phyloP scores from a whole-genome alignment of 257 asterid genomes.

The Fraxinus americana region DNA sequence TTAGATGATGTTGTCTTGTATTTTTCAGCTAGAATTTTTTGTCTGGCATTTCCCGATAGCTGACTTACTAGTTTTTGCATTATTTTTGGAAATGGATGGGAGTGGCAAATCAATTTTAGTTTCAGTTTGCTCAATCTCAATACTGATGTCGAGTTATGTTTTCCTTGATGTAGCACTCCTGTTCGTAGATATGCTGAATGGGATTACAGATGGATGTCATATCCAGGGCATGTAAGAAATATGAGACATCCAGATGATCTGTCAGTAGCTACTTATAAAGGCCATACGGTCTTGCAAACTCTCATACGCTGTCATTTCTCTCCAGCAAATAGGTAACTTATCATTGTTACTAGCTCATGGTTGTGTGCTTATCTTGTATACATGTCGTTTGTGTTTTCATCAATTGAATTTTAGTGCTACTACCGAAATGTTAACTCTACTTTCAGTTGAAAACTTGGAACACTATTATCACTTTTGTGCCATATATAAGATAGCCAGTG shows the following conservation, averaged over 20 bases:
- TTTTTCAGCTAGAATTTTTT: background rate
- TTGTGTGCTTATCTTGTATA: background rate
- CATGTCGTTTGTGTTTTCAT: background rate
- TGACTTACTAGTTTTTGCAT: background rate
- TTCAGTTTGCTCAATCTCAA: background rate
- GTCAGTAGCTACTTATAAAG: conserved; percentile 83
- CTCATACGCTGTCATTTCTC: conserved; percentile 96
- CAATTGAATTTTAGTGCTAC: background rate
- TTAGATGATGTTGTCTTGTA: background rate
- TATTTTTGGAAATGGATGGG: background rate
- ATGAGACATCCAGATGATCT: conserved; percentile 56
- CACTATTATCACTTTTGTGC: too few species aligned
- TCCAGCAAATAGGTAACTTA: conserved; percentile 70
- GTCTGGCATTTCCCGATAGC: background rate
- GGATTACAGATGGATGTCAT: conserved; percentile 94
- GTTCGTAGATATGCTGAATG: conserved; percentile 54
- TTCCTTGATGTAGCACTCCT: conserved; percentile 51
- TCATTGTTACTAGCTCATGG: background rate
- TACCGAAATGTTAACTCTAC: background rate
- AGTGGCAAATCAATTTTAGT: background rate
- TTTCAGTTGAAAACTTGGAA: too few species aligned
- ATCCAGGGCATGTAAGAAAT: conserved; percentile 57
- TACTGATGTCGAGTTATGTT: conserved; percentile 17
- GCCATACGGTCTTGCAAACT: conserved; percentile 84
- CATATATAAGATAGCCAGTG: background rate